Conservation (phyloP, 2,329 filamentous ascomycete species). For the Aspergillus hiratsukae region DNA sequence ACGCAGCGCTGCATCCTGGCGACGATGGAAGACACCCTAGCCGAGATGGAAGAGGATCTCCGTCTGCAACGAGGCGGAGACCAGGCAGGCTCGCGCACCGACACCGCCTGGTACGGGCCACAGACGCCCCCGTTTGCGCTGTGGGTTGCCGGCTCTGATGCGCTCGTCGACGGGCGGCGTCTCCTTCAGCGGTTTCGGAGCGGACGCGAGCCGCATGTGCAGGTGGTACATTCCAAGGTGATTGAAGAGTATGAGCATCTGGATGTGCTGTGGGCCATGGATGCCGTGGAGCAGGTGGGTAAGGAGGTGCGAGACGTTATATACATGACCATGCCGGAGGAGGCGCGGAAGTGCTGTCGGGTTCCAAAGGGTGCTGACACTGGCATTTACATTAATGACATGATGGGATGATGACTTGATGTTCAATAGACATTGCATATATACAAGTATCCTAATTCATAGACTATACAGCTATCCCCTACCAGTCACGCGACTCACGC, state of each 20-base stretch:
- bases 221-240: slow-evolving; percentile 74
- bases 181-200: slow-evolving; percentile 70
- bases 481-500: background rate
- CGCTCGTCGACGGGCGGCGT: slow-evolving; percentile 75
- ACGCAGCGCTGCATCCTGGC: slow-evolving; percentile 82
- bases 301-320: slow-evolving; percentile 73
- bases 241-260: slow-evolving; percentile 89
- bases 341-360: slow-evolving; percentile 57
- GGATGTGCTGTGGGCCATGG: slow-evolving; percentile 93
- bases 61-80: slow-evolving; percentile 17
- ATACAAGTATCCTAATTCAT: background rate
- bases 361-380: slow-evolving; percentile 48
- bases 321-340: slow-evolving; percentile 66
- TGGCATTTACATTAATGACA: background rate
- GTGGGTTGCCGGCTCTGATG: slow-evolving; percentile 80
- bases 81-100: slow-evolving; percentile 16
- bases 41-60: slow-evolving; percentile 46
- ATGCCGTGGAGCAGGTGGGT: slow-evolving; percentile 77
- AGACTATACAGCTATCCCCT: background rate
- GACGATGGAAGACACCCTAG: slow-evolving; percentile 67
- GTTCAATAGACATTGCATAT: background rate
- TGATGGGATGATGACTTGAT: background rate
- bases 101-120: slow-evolving; percentile 75
- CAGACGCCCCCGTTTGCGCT: slow-evolving; percentile 77
- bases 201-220: slow-evolving; percentile 75